These are phyloP conservation scores for Cryomyces minteri DNA, from an alignment of 495 filamentous ascomycete species.

Conservation along the genomic window DNA sequence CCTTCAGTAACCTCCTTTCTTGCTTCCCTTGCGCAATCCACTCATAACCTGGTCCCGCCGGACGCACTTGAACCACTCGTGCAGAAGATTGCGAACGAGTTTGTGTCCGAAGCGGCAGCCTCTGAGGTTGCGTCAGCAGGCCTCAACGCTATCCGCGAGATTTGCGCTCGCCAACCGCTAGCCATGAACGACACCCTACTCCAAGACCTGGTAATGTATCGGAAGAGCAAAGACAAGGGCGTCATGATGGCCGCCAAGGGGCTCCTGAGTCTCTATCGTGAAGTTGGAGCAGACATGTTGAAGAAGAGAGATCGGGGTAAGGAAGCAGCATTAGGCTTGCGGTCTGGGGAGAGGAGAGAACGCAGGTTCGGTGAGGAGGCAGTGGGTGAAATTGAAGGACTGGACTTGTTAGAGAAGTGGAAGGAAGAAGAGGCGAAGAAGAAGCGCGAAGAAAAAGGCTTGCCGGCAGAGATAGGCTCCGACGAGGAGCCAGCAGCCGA, in stretches of 20 bases:
- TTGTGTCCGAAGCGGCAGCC: slow-evolving; percentile 87
- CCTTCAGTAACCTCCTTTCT: slow-evolving; percentile 87
- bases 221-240: slow-evolving; percentile 94
- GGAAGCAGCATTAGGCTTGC: slow-evolving; percentile 70
- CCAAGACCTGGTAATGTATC: slow-evolving; percentile 93
- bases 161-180: slow-evolving; percentile 78
- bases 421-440: slow-evolving; percentile 73
- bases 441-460: slow-evolving; percentile 46
- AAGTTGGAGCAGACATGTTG: slow-evolving; percentile 76
- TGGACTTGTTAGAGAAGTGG: slow-evolving; percentile 82
- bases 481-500: slow-evolving; percentile 34
- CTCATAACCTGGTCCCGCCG: slow-evolving; percentile 80
- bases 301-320: slow-evolving; percentile 84
- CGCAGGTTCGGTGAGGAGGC: slow-evolving; percentile 66
- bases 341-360: slow-evolving; percentile 46
- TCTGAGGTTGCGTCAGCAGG: slow-evolving; percentile 83
- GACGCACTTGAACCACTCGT: slow-evolving; percentile 84
- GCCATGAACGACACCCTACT: slow-evolving; percentile 90
- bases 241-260: slow-evolving; percentile 94
- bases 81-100: slow-evolving; percentile 94
- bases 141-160: slow-evolving; percentile 85
- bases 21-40: slow-evolving; percentile 78
- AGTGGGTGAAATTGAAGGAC: slow-evolving; percentile 69
- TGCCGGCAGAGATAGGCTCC: slow-evolving; percentile 33
- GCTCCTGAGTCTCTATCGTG: slow-evolving; percentile 73